These are phyloP conservation scores for Syncephalastrum monosporum DNA, from an alignment of 371 early-diverging fungal genomes.

Conservation along the genomic window DNA sequence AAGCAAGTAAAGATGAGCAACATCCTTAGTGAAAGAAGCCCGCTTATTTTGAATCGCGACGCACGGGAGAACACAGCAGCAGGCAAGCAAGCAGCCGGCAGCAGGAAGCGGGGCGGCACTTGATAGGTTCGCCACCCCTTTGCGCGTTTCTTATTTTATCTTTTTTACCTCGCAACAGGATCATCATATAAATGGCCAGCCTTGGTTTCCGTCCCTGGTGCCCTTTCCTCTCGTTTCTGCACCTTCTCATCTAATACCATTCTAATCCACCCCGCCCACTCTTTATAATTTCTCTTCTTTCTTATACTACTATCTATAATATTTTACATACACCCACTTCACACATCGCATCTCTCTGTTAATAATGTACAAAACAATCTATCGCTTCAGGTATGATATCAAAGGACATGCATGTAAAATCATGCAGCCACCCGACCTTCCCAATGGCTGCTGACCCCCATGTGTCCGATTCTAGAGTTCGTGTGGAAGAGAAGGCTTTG, in stretches of 20 bases:
- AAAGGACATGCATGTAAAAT: too few relatives aligned
- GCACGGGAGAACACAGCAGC: too few relatives aligned
- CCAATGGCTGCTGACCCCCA: neutral
- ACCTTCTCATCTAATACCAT: constrained; percentile 4
- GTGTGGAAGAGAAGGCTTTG: constrained; percentile 28
- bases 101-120: too few relatives aligned
- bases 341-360: neutral
- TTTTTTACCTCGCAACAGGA: constrained; percentile 1
- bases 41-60: too few relatives aligned
- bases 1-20: too few relatives aligned
- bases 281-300: constrained; percentile 8
- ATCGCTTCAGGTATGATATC: constrained; percentile 24
- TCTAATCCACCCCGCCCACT: constrained; percentile 9
- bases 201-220: neutral
- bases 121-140: constrained; percentile 19
- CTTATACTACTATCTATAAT: neutral
- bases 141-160: constrained; percentile 7
- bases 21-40: too few relatives aligned
- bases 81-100: too few relatives aligned
- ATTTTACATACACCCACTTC: constrained; percentile 4
- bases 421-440: too few relatives aligned
- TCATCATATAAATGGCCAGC: constrained; percentile 13
- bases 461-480: constrained; percentile 20
- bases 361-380: constrained; percentile 29
- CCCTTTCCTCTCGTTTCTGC: constrained; percentile 14